phyloP scores from a whole-genome alignment of 345 rosid species.

The Streptanthus diversifolius region DNA sequence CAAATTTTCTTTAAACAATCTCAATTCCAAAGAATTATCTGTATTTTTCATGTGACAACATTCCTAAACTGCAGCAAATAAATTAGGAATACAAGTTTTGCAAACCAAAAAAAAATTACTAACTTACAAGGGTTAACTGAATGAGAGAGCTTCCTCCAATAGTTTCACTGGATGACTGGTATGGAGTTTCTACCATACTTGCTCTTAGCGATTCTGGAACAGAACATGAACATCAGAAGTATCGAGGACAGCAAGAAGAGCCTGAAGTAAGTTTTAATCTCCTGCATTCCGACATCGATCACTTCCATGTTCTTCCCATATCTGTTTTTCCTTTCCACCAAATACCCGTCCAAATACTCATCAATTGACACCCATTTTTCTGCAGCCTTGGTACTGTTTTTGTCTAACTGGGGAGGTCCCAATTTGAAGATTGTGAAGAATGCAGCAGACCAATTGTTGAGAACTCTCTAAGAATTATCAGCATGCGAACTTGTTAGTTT shows the following conservation, averaged over 20 bases:
- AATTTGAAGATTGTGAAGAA: constrained; percentile 67
- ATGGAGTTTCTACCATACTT: constrained; percentile 60
- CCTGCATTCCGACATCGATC: constrained; percentile 92
- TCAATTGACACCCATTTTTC: constrained; percentile 84
- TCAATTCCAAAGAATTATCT: constrained; percentile 23
- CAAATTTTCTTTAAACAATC: constrained; percentile 4
- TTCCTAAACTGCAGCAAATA: constrained; percentile 7
- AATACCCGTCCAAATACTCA: constrained; percentile 85
- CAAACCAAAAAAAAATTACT: background rate
- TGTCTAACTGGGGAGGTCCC: constrained; percentile 47
- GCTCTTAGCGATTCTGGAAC: constrained; percentile 84
- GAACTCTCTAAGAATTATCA: constrained; percentile 61
- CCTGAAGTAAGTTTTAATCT: constrained; percentile 91
- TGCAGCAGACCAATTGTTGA: constrained; percentile 85
- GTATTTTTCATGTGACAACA: background rate
- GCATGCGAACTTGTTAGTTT: background rate
- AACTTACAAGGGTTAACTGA: constrained; percentile 28
- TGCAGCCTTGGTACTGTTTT: constrained; percentile 39
- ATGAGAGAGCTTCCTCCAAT: constrained; percentile 6
- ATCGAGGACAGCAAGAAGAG: constrained; percentile 86
- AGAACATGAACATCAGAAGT: constrained; percentile 84
- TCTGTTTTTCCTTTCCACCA: constrained; percentile 76
- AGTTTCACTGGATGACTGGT: constrained; percentile 36
- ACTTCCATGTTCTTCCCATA: constrained; percentile 88
- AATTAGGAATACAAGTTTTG: constrained; percentile 21